Evolutionary conservation across 148 eudicot genomes (phyloP), one percentile per base, ranked within the genome.

Genomic region (Talinum fruticosum): DNA sequence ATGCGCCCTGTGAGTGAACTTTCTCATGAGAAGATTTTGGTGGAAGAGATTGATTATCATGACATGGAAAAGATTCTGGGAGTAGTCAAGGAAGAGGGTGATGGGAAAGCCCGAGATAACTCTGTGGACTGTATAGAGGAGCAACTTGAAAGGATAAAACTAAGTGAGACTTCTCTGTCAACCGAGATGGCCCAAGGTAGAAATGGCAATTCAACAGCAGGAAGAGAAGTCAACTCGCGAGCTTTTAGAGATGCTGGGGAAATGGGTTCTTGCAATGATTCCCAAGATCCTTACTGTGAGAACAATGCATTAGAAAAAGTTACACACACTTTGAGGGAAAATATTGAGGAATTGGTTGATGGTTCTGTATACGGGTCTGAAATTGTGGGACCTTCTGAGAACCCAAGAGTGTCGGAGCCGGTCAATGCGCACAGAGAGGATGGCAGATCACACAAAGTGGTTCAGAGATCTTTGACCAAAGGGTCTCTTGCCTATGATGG

Each of bases 401-500:
- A 12, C 64, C 64, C 64, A 23, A 59, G 2, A 59, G 64, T 29
- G 6, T 59, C 64, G 6, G 79, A 79, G 28, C 49, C 61, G 0
- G 66, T 33, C 24, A 62, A 78, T 28, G 71, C 41, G 16, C 19
- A 2, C 2, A 51, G 23, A 18, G 57, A 51, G 78, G 78, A 44
- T 77, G 78, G 72, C 66, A 71, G 69, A 30, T 72, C 34, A 7
- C 61, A 41, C 24, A 65, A 19, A 80, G 73, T 66, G n/a, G 19
- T 81, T 65, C 36, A 80, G 12, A 85, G 79, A 74, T 85, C 84
- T 69, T 83, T 83, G 30, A 72, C 81, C 74, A 76, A 81, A 77
- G 79, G 75, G 28, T 88, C 85, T 62, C 84, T 84, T 44, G 91
- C 79, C 65, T 83, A 88, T 76, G 93, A 91, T 44, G 90, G 88